These are phyloP conservation scores for Blastocystis sp. DNA, from an alignment of 352 stramenopile species.

Conservation along the genomic window DNA sequence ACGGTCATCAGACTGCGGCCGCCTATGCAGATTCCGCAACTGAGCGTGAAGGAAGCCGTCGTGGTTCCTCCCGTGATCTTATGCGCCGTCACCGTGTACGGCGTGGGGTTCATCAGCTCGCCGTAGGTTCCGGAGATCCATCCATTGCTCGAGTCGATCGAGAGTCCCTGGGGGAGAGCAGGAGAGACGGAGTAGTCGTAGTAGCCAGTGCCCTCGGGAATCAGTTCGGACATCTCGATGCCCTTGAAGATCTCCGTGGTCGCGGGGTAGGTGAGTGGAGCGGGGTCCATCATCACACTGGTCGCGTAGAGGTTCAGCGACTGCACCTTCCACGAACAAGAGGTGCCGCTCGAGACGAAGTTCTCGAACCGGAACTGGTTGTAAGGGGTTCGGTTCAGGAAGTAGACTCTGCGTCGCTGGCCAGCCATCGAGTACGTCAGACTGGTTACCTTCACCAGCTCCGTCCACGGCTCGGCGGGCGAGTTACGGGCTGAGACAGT, in stretches of 20 bases:
- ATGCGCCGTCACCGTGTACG: neutral
- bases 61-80: neutral
- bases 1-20: neutral
- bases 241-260: neutral
- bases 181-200: neutral
- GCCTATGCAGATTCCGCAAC: neutral
- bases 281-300: neutral
- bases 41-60: neutral
- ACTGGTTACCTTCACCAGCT: neutral
- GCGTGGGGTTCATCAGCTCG: neutral
- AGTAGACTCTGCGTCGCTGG: neutral
- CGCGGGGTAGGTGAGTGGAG: neutral
- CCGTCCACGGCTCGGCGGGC: neutral
- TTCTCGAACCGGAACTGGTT: constrained; percentile 38
- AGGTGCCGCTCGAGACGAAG: neutral
- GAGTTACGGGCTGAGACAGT: neutral
- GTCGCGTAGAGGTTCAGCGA: neutral
- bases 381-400: neutral
- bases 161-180: neutral
- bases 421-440: neutral
- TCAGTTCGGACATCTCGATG: constrained; percentile 15
- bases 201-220: neutral
- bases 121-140: neutral
- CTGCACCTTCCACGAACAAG: neutral
- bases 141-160: neutral